Conservation (phyloP, 129 eudicot species). For the Pulicaria dysenterica region DNA sequence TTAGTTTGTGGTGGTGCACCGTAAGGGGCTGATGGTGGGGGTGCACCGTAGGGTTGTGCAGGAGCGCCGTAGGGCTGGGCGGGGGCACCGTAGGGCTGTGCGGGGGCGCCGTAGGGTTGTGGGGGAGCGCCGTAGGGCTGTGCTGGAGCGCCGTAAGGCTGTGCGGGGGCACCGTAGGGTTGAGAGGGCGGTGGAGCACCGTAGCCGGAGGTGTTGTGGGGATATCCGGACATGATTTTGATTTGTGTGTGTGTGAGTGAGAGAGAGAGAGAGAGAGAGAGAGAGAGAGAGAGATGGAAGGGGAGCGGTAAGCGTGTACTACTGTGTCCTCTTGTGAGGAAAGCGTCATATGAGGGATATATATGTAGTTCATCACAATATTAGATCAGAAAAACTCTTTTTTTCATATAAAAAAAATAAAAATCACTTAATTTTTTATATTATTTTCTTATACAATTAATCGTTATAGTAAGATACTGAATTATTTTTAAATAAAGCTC, state of each 20-base stretch:
- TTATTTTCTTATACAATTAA: too few species aligned
- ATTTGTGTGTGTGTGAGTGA: not conserved
- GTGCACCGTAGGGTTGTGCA: conserved; percentile 38
- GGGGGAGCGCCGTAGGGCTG: conserved; percentile 48
- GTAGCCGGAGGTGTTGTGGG: conserved; percentile 44
- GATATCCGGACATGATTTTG: conserved; percentile 38
- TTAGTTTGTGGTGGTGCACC: conserved; percentile 36
- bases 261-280: not conserved
- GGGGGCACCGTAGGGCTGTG: conserved; percentile 45
- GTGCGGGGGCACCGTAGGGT: conserved; percentile 37
- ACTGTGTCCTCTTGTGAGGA: too few species aligned
- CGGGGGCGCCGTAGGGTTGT: conserved; percentile 36
- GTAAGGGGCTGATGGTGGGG: conserved; percentile 53
- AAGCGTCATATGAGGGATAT: too few species aligned
- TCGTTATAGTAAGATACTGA: too few species aligned
- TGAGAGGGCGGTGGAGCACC: conserved; percentile 42
- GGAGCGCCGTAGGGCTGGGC: conserved; percentile 39
- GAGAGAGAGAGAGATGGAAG: too few species aligned
- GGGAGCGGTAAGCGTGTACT: too few species aligned
- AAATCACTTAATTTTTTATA: too few species aligned
- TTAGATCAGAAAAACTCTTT: too few species aligned
- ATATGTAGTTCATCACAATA: too few species aligned
- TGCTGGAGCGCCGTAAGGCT: conserved; percentile 32
- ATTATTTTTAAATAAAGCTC: too few species aligned
- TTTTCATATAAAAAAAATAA: too few species aligned